Base-by-base conservation (phyloP, 345 rosid species). In the Eucalyptus albens region DNA sequence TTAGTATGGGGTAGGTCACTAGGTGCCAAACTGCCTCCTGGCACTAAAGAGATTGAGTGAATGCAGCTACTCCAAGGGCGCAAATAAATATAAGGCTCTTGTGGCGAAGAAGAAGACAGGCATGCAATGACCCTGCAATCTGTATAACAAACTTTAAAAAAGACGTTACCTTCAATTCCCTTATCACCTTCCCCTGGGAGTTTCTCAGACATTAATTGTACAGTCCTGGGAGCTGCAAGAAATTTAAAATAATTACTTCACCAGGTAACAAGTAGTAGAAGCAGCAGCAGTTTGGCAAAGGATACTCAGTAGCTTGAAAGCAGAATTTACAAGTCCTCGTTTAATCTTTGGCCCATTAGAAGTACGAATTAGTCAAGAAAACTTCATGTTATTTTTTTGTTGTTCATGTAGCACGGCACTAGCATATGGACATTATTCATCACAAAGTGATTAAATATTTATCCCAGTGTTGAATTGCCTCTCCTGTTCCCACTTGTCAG, bases 151-250 rank as follows among this genome's bases (percentile, higher is more conserved):
- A 72, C 82, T 17, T 37, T 5, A 72, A 9, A 37, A 72, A 72
- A 72, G 82, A 19, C 11, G 15, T 65, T 91, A 98, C 99, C 97
- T 96, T 96, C 95, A 98, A 92, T 90, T 97, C 99, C 90, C 99
- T 97, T 91, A 98, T 96, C 80, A 98, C 93, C 94, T 96, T 97
- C 92, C 99, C 99, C 88, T 96, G 99, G 16, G 98, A 90, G 99
- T 96, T 94, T 98, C 99, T 99, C 99, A 98, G 90, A 98, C 94
- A 94, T 98, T 98, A 87, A 98, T 96, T 44, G 98, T 95, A 92
- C 99, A 96, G 88, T 97, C 99, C 93, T 98, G 98, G 77, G 99
- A 97, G 88, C 99, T 97, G 94, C 90, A 91, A 90, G 45, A 40
- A 72, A 72, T 72, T 72, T 33, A 37, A 72, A 21, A 40, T 19